Base-by-base conservation (phyloP, 331 rosid genomes). In the Acacia concinna region DNA sequence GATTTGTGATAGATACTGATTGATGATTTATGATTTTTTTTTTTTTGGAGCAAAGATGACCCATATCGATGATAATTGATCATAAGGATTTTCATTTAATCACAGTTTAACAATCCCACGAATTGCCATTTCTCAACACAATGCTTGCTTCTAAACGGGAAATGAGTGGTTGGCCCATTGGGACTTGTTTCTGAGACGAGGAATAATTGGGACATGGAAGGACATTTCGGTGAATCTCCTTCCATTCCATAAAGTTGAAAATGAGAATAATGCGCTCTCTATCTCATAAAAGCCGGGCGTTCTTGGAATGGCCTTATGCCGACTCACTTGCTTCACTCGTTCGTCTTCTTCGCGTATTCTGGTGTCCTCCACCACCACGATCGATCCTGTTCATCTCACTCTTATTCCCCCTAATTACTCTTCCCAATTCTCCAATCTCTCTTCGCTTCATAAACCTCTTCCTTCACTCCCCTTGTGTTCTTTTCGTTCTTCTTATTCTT, bases 241-340 rank as follows among this genome's bases (percentile, higher is more conserved):
- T 32, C 6, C 28, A 7, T 7, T 32, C 44, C 44, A 14, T 11
- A 0, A 37, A 37, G 47, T n/a, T 14, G 6, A 46, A 1, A 15
- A 1, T n/a, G 8, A 67, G 46, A 20, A 65, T 18, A 35, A 67
- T 67, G 31, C 47, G 47, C 6, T 8, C 14, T 21, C 60, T 0
- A 9, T 37, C 72, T 9, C 31, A n/a, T 64, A 66, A 66, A 66
- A 37, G 71, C 31, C 10, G 71, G 72, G 49, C 31, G 47, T 28
- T 43, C n/a, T 32, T 44, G 80, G 66, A 54, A 92, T 94, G 98
- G 92, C 84, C 84, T 74, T 85, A 72, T 80, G 89, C 82, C 91
- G 98, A 76, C 59, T 84, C 65, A 69, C 71, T 14, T 30, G 3
- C 38, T 28, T 30, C 62, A 23, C n/a, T 54, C 77, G 64, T 28